phyloP scores from a whole-genome alignment of 441 rosid species.

The Raphanus hybrid region DNA sequence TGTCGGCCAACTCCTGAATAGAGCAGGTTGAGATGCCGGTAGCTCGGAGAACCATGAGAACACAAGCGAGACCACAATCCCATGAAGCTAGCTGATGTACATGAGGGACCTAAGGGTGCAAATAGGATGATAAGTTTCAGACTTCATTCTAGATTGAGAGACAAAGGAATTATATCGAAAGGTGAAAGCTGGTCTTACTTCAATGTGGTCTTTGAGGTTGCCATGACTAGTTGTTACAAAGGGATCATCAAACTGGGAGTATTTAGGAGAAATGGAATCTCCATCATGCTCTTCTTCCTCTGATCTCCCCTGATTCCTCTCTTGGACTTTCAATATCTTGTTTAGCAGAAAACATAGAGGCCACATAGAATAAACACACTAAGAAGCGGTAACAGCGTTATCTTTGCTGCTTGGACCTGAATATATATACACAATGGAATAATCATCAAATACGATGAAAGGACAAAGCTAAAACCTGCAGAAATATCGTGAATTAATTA shows the following conservation, averaged over 20 bases:
- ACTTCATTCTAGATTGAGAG: neutral
- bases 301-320: conserved; percentile 45
- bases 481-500: too few species aligned
- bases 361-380: conserved; percentile 58
- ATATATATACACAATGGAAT: neutral
- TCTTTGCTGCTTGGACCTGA: conserved; percentile 1
- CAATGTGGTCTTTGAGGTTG: conserved; percentile 34
- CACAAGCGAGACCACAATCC: conserved; percentile 98
- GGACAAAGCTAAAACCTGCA: neutral
- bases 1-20: conserved; percentile 63
- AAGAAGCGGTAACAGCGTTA: neutral
- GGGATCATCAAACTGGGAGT: too few species aligned
- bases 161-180: conserved; percentile 2
- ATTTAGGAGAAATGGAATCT: conserved; percentile 39
- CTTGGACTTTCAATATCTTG: conserved; percentile 75
- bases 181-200: conserved; percentile 47
- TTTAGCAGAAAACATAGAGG: conserved; percentile 67
- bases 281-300: conserved; percentile 36
- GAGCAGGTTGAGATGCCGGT: conserved; percentile 65
- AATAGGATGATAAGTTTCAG: too few species aligned
- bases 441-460: neutral
- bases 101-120: conserved; percentile 95
- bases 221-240: too few species aligned
- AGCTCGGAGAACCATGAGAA: conserved; percentile 78
- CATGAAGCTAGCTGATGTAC: conserved; percentile 81